These are phyloP conservation scores for Teunomyces stri DNA, from an alignment of 805 yeast genomes.

Conservation along the genomic window DNA sequence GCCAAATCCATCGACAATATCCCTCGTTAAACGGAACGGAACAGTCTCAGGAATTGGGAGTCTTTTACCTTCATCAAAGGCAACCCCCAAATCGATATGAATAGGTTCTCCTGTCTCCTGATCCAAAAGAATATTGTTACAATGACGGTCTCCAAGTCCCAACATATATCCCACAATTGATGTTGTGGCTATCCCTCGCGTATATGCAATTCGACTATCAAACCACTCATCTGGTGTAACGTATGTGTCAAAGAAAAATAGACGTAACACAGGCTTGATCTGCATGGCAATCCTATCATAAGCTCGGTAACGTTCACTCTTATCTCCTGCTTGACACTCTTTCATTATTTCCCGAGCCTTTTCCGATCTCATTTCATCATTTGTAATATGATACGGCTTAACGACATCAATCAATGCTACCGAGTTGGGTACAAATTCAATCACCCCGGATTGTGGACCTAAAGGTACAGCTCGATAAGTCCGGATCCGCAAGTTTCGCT, in stretches of 20 bases:
- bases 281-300: constrained; percentile 48
- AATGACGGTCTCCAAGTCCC: constrained; percentile 94
- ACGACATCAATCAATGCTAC: constrained; percentile 68
- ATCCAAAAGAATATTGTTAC: constrained; percentile 87
- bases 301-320: constrained; percentile 40
- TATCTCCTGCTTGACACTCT: constrained; percentile 47
- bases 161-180: constrained; percentile 85
- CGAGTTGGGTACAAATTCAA: constrained; percentile 85
- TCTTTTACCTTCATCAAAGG: constrained; percentile 89
- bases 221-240: constrained; percentile 74
- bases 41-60: constrained; percentile 89
- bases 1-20: constrained; percentile 92
- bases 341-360: constrained; percentile 68
- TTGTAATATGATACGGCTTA: constrained; percentile 54
- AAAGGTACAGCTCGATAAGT: constrained; percentile 90
- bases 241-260: constrained; percentile 69
- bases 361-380: constrained; percentile 48
- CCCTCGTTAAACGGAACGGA: constrained; percentile 89
- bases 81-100: constrained; percentile 94
- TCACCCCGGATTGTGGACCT: constrained; percentile 82
- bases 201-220: constrained; percentile 57
- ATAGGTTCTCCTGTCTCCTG: constrained; percentile 83
- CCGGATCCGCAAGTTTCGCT: constrained; percentile 59
- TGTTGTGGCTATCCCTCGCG: constrained; percentile 76
- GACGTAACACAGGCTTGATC: constrained; percentile 65